A percentile compares a stretch with the other conserved stretches of the same genome.
Evolutionary conservation across 192 early-diverging fungal species (phyloP).

Genomic region (Coemansia guatemalensis): DNA sequence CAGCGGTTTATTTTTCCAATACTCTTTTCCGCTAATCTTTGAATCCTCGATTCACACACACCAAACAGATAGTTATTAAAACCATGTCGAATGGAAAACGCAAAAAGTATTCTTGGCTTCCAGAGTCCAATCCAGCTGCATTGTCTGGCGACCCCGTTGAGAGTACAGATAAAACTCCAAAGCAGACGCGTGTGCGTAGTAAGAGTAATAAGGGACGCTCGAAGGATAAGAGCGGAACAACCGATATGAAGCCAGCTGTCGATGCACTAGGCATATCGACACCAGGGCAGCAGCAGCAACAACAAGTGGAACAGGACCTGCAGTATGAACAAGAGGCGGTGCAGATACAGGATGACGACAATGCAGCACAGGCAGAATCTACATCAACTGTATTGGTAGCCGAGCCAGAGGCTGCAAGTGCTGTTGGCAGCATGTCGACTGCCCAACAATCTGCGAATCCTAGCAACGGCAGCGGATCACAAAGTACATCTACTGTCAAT

Average conservation of each 20-base stretch:
- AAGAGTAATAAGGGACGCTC: not conserved
- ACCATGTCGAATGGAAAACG: slow-evolving; percentile 14
- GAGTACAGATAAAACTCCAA: slow-evolving; percentile 22
- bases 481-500: not conserved
- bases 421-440: not conserved
- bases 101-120: slow-evolving; percentile 56
- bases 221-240: not conserved
- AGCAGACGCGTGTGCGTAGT: slow-evolving; percentile 5
- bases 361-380: not conserved
- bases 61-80: not conserved
- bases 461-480: not conserved
- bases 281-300: not conserved
- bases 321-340: not conserved
- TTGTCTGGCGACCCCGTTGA: slow-evolving; percentile 38
- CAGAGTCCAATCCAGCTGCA: slow-evolving; percentile 48
- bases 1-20: too few species aligned
- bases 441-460: not conserved
- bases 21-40: not conserved
- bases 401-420: not conserved
- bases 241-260: not conserved
- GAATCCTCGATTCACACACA: not conserved
- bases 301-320: not conserved
- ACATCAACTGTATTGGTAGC: not conserved
- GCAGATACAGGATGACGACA: not conserved
- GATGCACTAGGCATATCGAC: slow-evolving; percentile 23